Conservation (phyloP, 441 rosid species). For the Corymbia citriodora region DNA sequence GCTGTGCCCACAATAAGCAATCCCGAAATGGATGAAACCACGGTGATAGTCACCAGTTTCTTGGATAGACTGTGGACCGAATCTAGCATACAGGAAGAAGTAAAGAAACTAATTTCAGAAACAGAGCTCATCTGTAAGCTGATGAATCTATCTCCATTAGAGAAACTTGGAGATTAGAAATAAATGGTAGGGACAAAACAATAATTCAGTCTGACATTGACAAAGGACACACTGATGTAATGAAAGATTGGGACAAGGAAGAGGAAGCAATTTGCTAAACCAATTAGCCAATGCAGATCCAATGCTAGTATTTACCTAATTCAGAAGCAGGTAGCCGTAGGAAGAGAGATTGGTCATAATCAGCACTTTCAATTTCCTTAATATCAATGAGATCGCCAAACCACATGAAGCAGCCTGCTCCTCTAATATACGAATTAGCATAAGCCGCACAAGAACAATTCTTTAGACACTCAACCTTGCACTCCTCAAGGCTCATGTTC, state of each 20-base stretch:
- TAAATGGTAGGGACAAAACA: no score
- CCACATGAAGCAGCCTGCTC: constrained; percentile 7
- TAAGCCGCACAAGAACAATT: constrained; percentile 7
- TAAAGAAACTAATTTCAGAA: background rate
- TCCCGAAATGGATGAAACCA: background rate
- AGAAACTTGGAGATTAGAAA: no score
- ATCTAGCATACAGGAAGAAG: background rate
- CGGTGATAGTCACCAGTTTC: background rate
- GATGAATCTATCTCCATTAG: background rate
- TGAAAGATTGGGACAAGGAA: no score
- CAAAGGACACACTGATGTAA: no score
- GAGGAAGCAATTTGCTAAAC: no score
- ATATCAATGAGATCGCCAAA: constrained; percentile 4
- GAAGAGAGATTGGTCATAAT: background rate
- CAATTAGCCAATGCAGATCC: background rate
- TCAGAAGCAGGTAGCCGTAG: background rate
- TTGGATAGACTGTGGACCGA: background rate
- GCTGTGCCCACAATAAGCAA: background rate
- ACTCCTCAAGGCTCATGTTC: constrained; percentile 1
- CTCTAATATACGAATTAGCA: background rate
- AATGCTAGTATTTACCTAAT: background rate
- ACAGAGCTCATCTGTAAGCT: background rate
- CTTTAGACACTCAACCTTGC: background rate
- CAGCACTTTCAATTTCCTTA: fast-evolving
- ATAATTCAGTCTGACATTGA: no score